Evolutionary conservation across 192 early-diverging fungal genomes (phyloP).

Genomic region (Geranomyces variabilis): DNA sequence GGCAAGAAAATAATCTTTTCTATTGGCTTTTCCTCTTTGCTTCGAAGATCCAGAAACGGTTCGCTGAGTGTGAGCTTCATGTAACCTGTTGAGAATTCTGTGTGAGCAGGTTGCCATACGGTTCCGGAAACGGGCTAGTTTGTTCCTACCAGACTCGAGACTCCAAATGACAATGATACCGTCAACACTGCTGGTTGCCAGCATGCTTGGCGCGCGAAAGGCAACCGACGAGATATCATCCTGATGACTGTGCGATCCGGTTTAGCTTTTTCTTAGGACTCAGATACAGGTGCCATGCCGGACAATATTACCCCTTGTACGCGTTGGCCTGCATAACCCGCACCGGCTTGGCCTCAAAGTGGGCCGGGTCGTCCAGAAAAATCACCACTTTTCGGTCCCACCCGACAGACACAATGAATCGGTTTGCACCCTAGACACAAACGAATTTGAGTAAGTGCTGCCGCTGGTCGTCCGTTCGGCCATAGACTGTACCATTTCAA

Average conservation of each 20-base stretch:
- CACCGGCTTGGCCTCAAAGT: conserved; percentile 57
- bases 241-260: conserved; percentile 38
- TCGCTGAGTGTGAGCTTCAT: conserved; percentile 47
- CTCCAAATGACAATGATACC: conserved; percentile 55
- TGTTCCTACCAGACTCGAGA: conserved; percentile 46
- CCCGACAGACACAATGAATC: conserved; percentile 61
- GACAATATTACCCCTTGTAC: conserved; percentile 8
- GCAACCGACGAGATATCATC: conserved; percentile 60
- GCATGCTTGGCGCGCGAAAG: conserved; percentile 52
- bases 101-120: no score
- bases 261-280: no score
- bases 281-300: no score
- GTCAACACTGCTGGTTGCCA: conserved; percentile 50
- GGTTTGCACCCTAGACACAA: conserved; percentile 49
- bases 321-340: conserved; percentile 44
- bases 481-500: conserved; percentile 53
- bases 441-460: neutral
- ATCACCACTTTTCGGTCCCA: conserved; percentile 64
- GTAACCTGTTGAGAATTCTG: conserved; percentile 22
- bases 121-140: neutral
- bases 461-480: neutral
- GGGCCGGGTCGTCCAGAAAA: conserved; percentile 58
- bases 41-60: conserved; percentile 52
- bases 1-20: conserved; percentile 49
- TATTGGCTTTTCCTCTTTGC: conserved; percentile 56